Base-by-base conservation (phyloP, 108 stramenopile genomes). In the Cyclotella choctawhatcheeana region DNA sequence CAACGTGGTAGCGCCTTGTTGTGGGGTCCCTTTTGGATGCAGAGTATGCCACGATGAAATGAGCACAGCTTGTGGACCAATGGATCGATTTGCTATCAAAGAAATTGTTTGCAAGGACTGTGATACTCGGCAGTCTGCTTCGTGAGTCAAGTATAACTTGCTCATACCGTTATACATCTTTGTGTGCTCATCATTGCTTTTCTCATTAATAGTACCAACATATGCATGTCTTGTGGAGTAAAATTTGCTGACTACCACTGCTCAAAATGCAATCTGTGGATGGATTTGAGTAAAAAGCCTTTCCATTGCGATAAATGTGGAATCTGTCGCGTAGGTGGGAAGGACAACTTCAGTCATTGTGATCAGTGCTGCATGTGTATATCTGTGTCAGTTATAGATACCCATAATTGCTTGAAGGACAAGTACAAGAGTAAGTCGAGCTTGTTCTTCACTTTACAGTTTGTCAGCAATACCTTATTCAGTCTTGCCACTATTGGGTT, bases 31-130 rank as follows among this genome's bases (percentile, higher is more conserved):
- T 1, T 90, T 82, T 55, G 93, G 93, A 18, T 94, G 93, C 32
- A 88, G 93, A 4, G 84, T 94, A 21, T 94, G 93, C 47, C 93
- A 94, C 58, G 93, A 94, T 67, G 93, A 94, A 47, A 67, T 87
- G 52, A 82, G 74, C 34, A 59, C 85, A 3, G 79, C 86, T 8
- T 91, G 91, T 75, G 85, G 85, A 0, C 80, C 88, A 10, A 88
- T 94, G 89, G 88, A 94, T 77, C 83, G 91, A 25, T 91, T 89
- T 72, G 64, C 82, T 31, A 71, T 94, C 21, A 77, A 79, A 54
- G 89, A 91, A 63, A 80, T 89, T 8, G 86, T 92, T 7, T 94
- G 91, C 74, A 91, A 91, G 65, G 71, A 81, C 8, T 94, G 93
- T 71, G 82, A 82, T 31, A 91, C 88, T 17, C 55, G 85, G 24